Conservation (phyloP, 805 yeast genomes). For the Torulaspora delbrueckii region DNA sequence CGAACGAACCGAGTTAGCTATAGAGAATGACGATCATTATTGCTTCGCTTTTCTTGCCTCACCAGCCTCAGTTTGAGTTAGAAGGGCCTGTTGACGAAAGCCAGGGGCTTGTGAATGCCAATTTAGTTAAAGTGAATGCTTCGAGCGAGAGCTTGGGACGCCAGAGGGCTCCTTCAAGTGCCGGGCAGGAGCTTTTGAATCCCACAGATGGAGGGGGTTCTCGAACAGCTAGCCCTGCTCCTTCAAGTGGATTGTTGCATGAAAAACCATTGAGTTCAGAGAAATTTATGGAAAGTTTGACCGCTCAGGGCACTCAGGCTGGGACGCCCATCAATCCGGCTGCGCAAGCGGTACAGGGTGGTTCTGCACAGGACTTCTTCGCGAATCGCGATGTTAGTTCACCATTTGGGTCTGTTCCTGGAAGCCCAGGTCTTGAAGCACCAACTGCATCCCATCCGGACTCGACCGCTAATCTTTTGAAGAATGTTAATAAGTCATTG, state of each 20-base stretch:
- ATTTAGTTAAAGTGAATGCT: conserved; percentile 21
- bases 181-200: conserved; percentile 13
- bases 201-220: conserved; percentile 10
- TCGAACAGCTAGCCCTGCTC: conserved; percentile 12
- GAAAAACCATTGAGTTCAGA: conserved; percentile 29
- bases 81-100: conserved; percentile 31
- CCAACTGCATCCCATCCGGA: conserved; percentile 5
- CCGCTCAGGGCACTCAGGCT: conserved; percentile 34
- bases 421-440: conserved; percentile 15
- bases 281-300: conserved; percentile 34
- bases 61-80: conserved; percentile 57
- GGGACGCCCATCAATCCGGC: conserved; percentile 25
- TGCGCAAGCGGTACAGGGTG: conserved; percentile 21
- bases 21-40: conserved; percentile 57
- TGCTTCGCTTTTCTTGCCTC: conserved; percentile 71
- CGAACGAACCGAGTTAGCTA: neutral
- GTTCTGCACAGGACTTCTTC: conserved; percentile 53
- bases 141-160: conserved; percentile 14
- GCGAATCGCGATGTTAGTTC: conserved; percentile 27
- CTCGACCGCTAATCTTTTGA: conserved; percentile 24
- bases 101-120: conserved; percentile 31
- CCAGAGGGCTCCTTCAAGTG: conserved; percentile 24
- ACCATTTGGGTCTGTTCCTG: conserved; percentile 12
- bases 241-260: conserved; percentile 1
- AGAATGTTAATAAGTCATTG: conserved; percentile 28